Evolutionary conservation across 495 filamentous ascomycete genomes (phyloP).

Genomic region (Clavariopsis aquatica): DNA sequence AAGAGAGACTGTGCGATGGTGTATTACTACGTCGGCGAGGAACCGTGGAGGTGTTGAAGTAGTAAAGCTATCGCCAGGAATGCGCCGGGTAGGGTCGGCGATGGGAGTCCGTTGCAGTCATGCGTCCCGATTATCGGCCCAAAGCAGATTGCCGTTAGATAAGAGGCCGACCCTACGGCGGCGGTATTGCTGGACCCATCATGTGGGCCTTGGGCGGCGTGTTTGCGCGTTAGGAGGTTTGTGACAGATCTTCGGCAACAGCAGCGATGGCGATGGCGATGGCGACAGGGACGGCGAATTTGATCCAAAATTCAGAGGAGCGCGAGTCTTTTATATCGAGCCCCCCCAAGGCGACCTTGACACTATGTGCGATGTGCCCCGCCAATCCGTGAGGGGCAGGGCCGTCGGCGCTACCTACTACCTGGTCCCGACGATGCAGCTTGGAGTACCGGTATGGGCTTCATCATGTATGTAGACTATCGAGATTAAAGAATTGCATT

Average conservation of each 20-base stretch:
- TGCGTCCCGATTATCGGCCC: conserved; percentile 31
- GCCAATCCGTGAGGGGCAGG: conserved; percentile 2
- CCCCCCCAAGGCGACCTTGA: neutral
- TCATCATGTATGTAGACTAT: too few relatives aligned
- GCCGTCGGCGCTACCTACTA: neutral
- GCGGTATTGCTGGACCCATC: neutral
- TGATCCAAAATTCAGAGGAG: neutral
- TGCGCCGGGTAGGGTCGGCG: conserved; percentile 32
- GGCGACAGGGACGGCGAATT: too few relatives aligned
- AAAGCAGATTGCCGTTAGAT: conserved; percentile 32
- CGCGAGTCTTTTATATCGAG: neutral
- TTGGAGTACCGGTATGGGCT: too few relatives aligned
- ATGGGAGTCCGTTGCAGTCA: neutral
- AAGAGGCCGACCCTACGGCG: conserved; percentile 20
- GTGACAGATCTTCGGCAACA: neutral
- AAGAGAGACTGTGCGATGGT: neutral
- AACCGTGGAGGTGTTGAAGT: neutral
- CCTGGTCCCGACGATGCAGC: too few relatives aligned
- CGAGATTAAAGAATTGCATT: too few relatives aligned
- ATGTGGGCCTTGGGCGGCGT: neutral
- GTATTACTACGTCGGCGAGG: neutral
- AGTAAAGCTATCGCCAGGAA: neutral
- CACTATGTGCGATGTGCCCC: neutral
- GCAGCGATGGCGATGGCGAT: neutral
- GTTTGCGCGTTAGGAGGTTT: conserved; percentile 3